Percentiles rank a stretch among this genome's conserved stretches.
Evolutionary conservation across 73 alveolate genomes (phyloP).

Genomic region (Paramecium caudatum): DNA sequence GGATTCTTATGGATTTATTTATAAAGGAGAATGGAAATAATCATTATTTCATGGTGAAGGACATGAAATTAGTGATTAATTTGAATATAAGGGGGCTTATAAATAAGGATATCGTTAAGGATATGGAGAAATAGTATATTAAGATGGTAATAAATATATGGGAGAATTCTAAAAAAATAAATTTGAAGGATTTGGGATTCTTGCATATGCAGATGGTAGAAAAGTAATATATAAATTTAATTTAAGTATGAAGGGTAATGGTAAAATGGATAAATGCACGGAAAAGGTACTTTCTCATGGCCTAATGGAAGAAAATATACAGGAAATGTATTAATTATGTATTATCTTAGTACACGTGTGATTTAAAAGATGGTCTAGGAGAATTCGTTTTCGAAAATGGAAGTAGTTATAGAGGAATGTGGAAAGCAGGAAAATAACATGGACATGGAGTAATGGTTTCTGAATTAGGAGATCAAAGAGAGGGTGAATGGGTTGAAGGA

Average conservation of each 20-base stretch:
- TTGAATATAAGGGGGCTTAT: slow-evolving; percentile 73
- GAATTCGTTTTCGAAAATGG: slow-evolving; percentile 48
- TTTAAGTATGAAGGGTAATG: slow-evolving; percentile 78
- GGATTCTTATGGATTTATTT: slow-evolving; percentile 74
- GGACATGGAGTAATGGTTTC: slow-evolving; percentile 63
- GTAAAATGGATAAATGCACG: slow-evolving; percentile 34
- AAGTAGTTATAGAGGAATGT: slow-evolving; percentile 58
- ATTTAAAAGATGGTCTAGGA: slow-evolving; percentile 44
- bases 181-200: slow-evolving; percentile 73
- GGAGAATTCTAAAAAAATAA: slow-evolving; percentile 55
- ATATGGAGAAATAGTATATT: slow-evolving; percentile 76
- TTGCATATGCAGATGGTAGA: slow-evolving; percentile 74
- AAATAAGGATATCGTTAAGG: slow-evolving; percentile 78
- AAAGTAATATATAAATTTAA: not conserved
- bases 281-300: slow-evolving; percentile 30
- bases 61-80: slow-evolving; percentile 77
- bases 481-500: slow-evolving; percentile 72
- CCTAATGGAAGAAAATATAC: slow-evolving; percentile 42
- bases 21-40: slow-evolving; percentile 77
- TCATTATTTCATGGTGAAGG: slow-evolving; percentile 80
- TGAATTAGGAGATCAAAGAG: slow-evolving; percentile 30
- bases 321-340: slow-evolving; percentile 43
- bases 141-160: slow-evolving; percentile 79
- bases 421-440: slow-evolving; percentile 70
- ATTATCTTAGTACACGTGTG: not conserved